These are phyloP conservation scores for Brassica incana DNA, from an alignment of 345 rosid species.

Conservation along the genomic window DNA sequence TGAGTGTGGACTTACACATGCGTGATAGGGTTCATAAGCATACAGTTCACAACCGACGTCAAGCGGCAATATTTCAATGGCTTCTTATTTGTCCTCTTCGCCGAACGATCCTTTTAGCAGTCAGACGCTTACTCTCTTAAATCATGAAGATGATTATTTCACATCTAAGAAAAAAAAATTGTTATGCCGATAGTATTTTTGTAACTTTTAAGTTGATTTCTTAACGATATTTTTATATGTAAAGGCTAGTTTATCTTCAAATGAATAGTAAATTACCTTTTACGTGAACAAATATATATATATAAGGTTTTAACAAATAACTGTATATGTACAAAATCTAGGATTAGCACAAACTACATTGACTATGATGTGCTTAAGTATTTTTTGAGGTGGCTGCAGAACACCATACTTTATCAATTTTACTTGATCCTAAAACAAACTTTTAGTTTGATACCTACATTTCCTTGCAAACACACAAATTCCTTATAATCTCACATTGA, in stretches of 20 bases:
- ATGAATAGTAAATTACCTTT: background rate
- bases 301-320: no score
- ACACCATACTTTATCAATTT: no score
- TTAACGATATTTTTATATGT: background rate
- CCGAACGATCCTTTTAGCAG: background rate
- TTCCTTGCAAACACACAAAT: no score
- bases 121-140: background rate
- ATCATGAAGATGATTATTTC: background rate
- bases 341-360: background rate
- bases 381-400: background rate
- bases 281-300: background rate
- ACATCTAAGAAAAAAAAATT: background rate
- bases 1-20: slow-evolving; percentile 26
- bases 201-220: background rate
- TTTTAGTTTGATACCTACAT: no score
- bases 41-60: background rate
- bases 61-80: slow-evolving; percentile 22
- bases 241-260: background rate
- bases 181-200: background rate
- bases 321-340: background rate
- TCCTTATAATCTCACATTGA: no score
- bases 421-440: no score
- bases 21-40: background rate
- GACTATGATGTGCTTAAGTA: background rate
- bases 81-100: slow-evolving; percentile 25